Percentiles rank a stretch among this genome's conserved stretches.
Evolutionary conservation across 768 basidiomycete genomes (phyloP).

Genomic region (Leccinum truebloodii): DNA sequence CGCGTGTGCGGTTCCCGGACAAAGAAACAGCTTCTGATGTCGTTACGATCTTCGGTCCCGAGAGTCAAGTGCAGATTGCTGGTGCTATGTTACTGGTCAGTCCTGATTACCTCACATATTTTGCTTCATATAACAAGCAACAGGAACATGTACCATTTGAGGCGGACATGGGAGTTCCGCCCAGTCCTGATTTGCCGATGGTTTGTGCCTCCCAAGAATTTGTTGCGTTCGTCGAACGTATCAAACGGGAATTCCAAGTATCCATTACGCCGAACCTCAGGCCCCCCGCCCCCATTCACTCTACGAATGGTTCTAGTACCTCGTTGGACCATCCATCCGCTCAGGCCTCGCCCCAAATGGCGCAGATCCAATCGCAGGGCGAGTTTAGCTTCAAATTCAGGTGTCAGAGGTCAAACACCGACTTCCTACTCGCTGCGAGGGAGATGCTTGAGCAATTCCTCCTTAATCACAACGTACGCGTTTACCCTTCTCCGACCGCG

Average conservation of each 20-base stretch:
- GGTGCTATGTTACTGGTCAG: slow-evolving; percentile 91
- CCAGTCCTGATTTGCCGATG: slow-evolving; percentile 73
- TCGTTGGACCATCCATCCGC: slow-evolving; percentile 49
- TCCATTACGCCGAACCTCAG: slow-evolving; percentile 84
- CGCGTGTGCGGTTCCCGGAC: slow-evolving; percentile 92
- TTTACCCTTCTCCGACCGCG: slow-evolving; percentile 77
- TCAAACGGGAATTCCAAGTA: slow-evolving; percentile 94
- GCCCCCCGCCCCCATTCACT: slow-evolving; percentile 32
- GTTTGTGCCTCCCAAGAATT: slow-evolving; percentile 83
- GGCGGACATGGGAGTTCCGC: slow-evolving; percentile 90
- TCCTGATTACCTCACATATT: slow-evolving; percentile 4
- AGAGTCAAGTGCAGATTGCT: slow-evolving; percentile 95
- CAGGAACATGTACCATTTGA: slow-evolving; percentile 97
- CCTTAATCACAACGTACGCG: slow-evolving; percentile 77
- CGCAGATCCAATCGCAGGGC: slow-evolving; percentile 31
- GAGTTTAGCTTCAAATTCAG: slow-evolving; percentile 95
- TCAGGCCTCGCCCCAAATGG: slow-evolving; percentile 21
- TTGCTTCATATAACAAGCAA: slow-evolving; percentile 8
- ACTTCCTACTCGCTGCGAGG: slow-evolving; percentile 84
- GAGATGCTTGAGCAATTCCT: slow-evolving; percentile 95
- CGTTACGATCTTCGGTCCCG: slow-evolving; percentile 95
- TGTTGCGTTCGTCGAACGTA: slow-evolving; percentile 77
- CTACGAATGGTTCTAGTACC: slow-evolving; percentile 48
- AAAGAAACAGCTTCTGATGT: slow-evolving; percentile 94
- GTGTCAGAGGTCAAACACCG: slow-evolving; percentile 93